phyloP scores from a whole-genome alignment of 2,329 filamentous ascomycete species.

The Fusarium bactridioides region DNA sequence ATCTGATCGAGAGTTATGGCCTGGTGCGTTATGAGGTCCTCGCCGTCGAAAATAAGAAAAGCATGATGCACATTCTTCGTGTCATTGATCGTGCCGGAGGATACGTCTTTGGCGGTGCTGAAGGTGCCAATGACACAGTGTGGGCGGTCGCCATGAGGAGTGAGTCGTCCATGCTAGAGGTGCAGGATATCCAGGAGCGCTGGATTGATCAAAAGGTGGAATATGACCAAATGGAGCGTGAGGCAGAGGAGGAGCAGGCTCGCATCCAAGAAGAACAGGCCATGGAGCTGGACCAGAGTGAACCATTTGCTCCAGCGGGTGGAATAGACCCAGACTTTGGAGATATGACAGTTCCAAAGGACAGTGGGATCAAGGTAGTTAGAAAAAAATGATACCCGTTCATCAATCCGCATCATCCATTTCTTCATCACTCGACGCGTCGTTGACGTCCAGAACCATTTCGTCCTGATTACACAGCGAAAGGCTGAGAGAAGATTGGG shows the following conservation, averaged over 20 bases:
- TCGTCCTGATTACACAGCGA: slow-evolving; percentile 43
- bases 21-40: slow-evolving; percentile 92
- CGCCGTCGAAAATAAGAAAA: slow-evolving; percentile 95
- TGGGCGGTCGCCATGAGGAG: slow-evolving; percentile 95
- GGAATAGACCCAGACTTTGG: slow-evolving; percentile 58
- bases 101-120: slow-evolving; percentile 89
- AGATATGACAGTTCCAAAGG: slow-evolving; percentile 59
- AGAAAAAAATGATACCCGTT: slow-evolving; percentile 66
- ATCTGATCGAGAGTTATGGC: slow-evolving; percentile 87
- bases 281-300: slow-evolving; percentile 47
- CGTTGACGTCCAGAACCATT: slow-evolving; percentile 53
- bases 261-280: slow-evolving; percentile 53
- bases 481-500: slow-evolving; percentile 31
- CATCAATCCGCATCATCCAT: slow-evolving; percentile 54
- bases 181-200: slow-evolving; percentile 90
- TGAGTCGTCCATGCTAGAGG: slow-evolving; percentile 77
- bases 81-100: slow-evolving; percentile 92
- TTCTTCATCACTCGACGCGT: slow-evolving; percentile 55
- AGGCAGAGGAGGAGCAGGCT: slow-evolving; percentile 78
- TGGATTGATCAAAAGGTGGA: slow-evolving; percentile 93
- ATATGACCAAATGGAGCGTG: slow-evolving; percentile 81
- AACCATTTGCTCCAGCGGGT: slow-evolving; percentile 34
- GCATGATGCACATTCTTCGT: slow-evolving; percentile 90
- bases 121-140: slow-evolving; percentile 94
- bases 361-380: slow-evolving; percentile 76